phyloP scores from a whole-genome alignment of 2,329 filamentous ascomycete genomes.

The Monosporascus ibericus region DNA sequence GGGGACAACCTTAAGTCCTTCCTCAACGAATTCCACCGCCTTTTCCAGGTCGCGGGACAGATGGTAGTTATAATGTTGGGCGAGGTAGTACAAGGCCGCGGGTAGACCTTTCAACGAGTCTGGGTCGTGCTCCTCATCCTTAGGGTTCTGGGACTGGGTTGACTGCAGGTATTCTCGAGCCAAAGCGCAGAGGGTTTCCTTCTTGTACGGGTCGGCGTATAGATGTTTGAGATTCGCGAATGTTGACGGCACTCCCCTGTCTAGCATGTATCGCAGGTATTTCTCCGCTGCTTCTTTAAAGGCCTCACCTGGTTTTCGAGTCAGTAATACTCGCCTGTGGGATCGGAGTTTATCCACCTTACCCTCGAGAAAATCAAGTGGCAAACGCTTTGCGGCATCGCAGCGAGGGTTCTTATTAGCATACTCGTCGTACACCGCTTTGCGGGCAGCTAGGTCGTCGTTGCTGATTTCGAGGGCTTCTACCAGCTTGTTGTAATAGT shows the following conservation, averaged over 20 bases:
- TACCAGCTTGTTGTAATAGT: slow-evolving; percentile 77
- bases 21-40: slow-evolving; percentile 76
- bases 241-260: slow-evolving; percentile 89
- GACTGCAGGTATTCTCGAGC: slow-evolving; percentile 72
- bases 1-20: slow-evolving; percentile 72
- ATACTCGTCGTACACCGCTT: slow-evolving; percentile 76
- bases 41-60: slow-evolving; percentile 77
- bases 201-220: slow-evolving; percentile 74
- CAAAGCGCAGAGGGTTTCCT: slow-evolving; percentile 65
- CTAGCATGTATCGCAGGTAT: slow-evolving; percentile 79
- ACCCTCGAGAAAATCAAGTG: slow-evolving; percentile 82
- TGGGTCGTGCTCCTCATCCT: slow-evolving; percentile 41
- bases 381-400: slow-evolving; percentile 80
- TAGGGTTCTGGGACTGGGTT: slow-evolving; percentile 32
- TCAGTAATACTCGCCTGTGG: neutral
- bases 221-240: slow-evolving; percentile 96
- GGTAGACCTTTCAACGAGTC: slow-evolving; percentile 57
- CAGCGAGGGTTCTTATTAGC: slow-evolving; percentile 74
- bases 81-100: slow-evolving; percentile 85
- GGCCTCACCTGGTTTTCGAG: slow-evolving; percentile 52
- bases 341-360: slow-evolving; percentile 12
- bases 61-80: slow-evolving; percentile 94
- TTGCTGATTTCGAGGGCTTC: slow-evolving; percentile 57
- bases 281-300: slow-evolving; percentile 72
- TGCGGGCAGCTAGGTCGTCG: slow-evolving; percentile 56